Conservation (phyloP, 1,139 yeast species). For the Nadsonia commutata region DNA sequence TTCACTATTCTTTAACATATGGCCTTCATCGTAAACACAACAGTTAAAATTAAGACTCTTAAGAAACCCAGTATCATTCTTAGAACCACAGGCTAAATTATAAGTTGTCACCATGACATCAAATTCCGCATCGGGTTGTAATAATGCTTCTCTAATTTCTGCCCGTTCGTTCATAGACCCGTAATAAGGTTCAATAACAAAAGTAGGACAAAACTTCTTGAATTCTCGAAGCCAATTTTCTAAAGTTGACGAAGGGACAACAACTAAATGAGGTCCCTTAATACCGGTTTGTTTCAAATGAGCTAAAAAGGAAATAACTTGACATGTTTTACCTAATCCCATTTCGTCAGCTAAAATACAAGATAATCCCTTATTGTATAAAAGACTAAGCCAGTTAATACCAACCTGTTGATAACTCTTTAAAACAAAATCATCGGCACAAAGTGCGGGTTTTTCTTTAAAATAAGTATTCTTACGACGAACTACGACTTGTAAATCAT, state of each 20-base stretch:
- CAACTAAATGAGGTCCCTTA: constrained; percentile 59
- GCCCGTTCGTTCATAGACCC: constrained; percentile 79
- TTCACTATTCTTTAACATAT: constrained; percentile 78
- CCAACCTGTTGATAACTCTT: constrained; percentile 94
- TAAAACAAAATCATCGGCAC: constrained; percentile 49
- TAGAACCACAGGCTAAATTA: constrained; percentile 76
- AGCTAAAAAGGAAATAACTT: constrained; percentile 86
- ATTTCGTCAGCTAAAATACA: constrained; percentile 96
- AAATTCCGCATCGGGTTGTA: constrained; percentile 38
- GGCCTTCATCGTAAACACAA: constrained; percentile 94
- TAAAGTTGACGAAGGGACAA: constrained; percentile 90
- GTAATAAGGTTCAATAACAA: constrained; percentile 82
- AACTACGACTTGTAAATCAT: constrained; percentile 10
- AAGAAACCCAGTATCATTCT: constrained; percentile 67
- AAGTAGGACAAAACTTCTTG: constrained; percentile 65
- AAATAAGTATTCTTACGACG: constrained; percentile 30
- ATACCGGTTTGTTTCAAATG: constrained; percentile 51
- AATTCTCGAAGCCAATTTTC: constrained; percentile 97
- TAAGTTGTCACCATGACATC: constrained; percentile 94
- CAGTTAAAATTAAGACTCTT: constrained; percentile 65
- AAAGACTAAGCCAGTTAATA: constrained; percentile 74
- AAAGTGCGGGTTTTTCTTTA: constrained; percentile 51
- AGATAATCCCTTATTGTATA: constrained; percentile 65
- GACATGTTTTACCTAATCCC: constrained; percentile 96
- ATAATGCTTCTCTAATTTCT: constrained; percentile 57